These are phyloP conservation scores for Cercophora sp. DNA, from an alignment of 495 filamentous ascomycete species.

Conservation along the genomic window DNA sequence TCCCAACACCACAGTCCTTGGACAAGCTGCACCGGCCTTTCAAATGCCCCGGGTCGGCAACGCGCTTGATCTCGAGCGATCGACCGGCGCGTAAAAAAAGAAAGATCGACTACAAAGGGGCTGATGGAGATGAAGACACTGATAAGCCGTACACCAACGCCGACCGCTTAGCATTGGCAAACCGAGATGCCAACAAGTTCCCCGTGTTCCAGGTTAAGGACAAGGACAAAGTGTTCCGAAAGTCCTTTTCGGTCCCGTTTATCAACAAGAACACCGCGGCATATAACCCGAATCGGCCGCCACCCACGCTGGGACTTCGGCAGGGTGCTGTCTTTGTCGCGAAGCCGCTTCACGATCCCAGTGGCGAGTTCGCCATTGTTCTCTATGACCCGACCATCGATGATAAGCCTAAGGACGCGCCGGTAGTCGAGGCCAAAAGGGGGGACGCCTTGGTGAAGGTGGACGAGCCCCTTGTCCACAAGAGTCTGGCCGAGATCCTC, in stretches of 20 bases:
- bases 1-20: constrained; percentile 44
- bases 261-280: constrained; percentile 68
- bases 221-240: constrained; percentile 73
- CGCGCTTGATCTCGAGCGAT: constrained; percentile 63
- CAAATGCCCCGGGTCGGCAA: constrained; percentile 84
- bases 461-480: constrained; percentile 81
- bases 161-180: constrained; percentile 79
- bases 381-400: constrained; percentile 94
- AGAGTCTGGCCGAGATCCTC: constrained; percentile 92
- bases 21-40: constrained; percentile 83
- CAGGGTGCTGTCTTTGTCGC: constrained; percentile 81
- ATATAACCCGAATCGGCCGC: constrained; percentile 74
- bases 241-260: constrained; percentile 81
- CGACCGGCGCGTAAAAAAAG: constrained; percentile 82
- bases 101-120: constrained; percentile 84
- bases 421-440: constrained; percentile 49
- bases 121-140: constrained; percentile 65
- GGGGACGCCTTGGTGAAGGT: constrained; percentile 53
- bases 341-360: constrained; percentile 89
- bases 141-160: constrained; percentile 88
- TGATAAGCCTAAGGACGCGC: constrained; percentile 61
- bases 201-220: constrained; percentile 88
- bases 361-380: constrained; percentile 94
- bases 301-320: constrained; percentile 82
- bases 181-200: constrained; percentile 83